Evolutionary conservation across 768 basidiomycete genomes (phyloP), one percentile per base, ranked within the genome.

Genomic region (Mycena vitilis): DNA sequence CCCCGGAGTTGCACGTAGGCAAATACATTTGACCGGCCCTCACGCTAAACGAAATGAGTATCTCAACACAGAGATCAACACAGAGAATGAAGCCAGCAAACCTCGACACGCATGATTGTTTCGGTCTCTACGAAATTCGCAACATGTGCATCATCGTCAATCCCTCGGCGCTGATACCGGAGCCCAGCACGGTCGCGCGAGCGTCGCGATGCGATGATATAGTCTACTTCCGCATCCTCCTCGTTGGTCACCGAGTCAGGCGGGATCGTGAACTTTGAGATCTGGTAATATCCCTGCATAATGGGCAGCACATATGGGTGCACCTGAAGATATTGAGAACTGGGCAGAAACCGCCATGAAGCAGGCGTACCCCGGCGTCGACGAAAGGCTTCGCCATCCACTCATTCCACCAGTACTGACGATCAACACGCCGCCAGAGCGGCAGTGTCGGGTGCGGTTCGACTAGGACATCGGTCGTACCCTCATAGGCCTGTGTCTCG

Each of bases 81-180:
- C 59, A 10, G n/a, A 10, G 15, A 13, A 42, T n/a, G 37, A 23
- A 73, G 1, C 11, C 0, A 16, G 23, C 85, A 45, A 66, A 95
- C 95, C 84, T 92, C 87, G 13, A 96, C 87, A 49, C 90, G 85
- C 83, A 94, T 88, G 60, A 97, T 90, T 3, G 94, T 92, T 81
- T 98, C 96, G 0, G 95, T 95, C 79, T 98, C 95, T 2, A 98
- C 95, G 75, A 98, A 96, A 79, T 99, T 99, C 1, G 95, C 96
- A 5, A 96, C 96, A 75, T 94, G 87, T 7, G 95, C 95, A 66
- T 94, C 91, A 70, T 96, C 95, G 74, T 99, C 96, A 60, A 98
- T 89, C 2, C 98, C 98, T 73, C 98, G 85, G 49, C 98, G 87
- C 78, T 99, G 98, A 80, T 97, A 99, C 51, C 98, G 85, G 72